Percentiles rank a stretch among this genome's conserved stretches.
phyloP scores from a whole-genome alignment of 1,284 basidiomycete species.

The Microbotryum saponariae region DNA sequence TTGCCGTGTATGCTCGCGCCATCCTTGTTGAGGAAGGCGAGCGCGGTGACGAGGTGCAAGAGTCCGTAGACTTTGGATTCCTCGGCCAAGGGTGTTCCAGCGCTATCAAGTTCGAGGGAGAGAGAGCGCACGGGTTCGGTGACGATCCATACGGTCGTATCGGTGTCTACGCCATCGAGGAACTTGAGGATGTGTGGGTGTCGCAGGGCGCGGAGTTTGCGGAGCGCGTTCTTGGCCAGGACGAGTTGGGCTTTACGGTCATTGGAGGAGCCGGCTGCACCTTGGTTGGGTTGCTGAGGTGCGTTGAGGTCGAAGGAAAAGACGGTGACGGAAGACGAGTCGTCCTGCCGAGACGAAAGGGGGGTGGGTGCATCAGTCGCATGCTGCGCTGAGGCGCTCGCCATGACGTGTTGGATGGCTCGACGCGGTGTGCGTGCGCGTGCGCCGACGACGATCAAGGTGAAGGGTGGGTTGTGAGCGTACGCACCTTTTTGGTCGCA shows the following conservation, averaged over 20 bases:
- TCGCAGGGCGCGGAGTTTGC: constrained; percentile 80
- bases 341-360: constrained; percentile 57
- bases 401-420: neutral
- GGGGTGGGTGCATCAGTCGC: neutral
- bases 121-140: constrained; percentile 85
- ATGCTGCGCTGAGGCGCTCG: neutral
- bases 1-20: constrained; percentile 82
- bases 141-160: constrained; percentile 80
- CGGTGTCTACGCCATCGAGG: constrained; percentile 68
- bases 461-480: too few relatives aligned
- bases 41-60: constrained; percentile 57
- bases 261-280: constrained; percentile 48
- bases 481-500: constrained; percentile 69
- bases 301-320: constrained; percentile 57
- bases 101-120: constrained; percentile 30
- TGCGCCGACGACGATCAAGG: too few relatives aligned
- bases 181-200: constrained; percentile 96
- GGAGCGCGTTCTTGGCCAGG: constrained; percentile 81
- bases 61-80: constrained; percentile 26
- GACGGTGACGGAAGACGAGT: constrained; percentile 70
- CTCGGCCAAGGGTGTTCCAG: neutral
- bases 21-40: constrained; percentile 79
- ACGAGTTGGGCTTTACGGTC: constrained; percentile 55
- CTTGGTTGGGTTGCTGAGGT: neutral
- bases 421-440: neutral